Evolutionary conservation across 805 yeast species (phyloP), one percentile per base, ranked within the genome.

Genomic region (Ogataea pignaliae): DNA sequence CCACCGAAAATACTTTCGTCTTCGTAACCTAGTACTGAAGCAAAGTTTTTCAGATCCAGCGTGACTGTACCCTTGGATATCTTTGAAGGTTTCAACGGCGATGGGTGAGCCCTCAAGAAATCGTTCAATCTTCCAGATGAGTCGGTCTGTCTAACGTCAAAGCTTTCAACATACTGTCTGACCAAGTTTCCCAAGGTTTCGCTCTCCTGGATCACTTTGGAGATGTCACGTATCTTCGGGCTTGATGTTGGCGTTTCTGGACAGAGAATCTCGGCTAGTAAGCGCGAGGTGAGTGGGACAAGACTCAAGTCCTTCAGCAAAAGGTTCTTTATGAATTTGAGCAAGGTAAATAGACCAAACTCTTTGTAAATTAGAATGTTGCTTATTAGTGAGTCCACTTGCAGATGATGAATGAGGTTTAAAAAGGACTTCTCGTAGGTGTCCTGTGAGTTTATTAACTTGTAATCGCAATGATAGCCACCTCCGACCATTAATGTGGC

Each of bases 301-400:
- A 75, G 40, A 3, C 48, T 50, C 37, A 72, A 43, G 46, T 69
- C 71, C 14, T 55, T 59, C 10, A 54, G 41, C 26, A 74, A 65
- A 10, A 66, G 44, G 14, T 54, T 53, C 12, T 55, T 52, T 10
- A 64, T 46, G 38, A 66, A 66, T 44, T 67, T 68, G 37, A 75
- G 52, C n/a, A 75, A 46, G 43, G 68, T 66, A 41, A 64, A 68
- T 9, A 72, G 44, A 0, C 75, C 75, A 50, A 68, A 65, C 36
- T 69, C 66, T 37, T 56, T 55, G 44, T 61, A 62, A 14, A 59
- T 56, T 29, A 51, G 33, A 30, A 59, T 35, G 35, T 47, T 53
- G 9, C 50, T 51, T 31, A 47, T 35, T 14, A 57, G 28, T 12
- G 53, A 50, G 29, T 54, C 58, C n/a, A 52, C 32, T 32, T 48